Conservation (phyloP, 2,329 filamentous ascomycete species). For the Pseudonectria buxi region DNA sequence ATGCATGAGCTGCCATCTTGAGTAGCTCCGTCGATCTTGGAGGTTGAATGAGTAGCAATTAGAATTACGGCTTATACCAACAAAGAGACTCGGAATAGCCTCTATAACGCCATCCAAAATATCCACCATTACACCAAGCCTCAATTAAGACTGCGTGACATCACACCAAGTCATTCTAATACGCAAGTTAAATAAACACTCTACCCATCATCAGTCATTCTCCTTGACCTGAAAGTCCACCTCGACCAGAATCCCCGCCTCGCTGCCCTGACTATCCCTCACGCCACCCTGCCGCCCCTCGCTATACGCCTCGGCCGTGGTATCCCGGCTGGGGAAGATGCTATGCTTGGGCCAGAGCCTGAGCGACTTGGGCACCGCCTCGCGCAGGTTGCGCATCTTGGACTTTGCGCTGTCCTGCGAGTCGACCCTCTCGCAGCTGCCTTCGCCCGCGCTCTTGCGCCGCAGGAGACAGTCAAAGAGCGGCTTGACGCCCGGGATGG, state of each 20-base stretch:
- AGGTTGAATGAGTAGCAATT: too few species aligned
- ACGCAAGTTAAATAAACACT: background rate
- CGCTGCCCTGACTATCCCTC: conserved; percentile 17
- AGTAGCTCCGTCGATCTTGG: too few species aligned
- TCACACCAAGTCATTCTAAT: too few species aligned
- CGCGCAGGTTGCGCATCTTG: conserved; percentile 14
- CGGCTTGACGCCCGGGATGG: conserved; percentile 43
- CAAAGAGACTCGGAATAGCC: too few species aligned
- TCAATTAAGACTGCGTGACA: too few species aligned
- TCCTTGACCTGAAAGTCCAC: conserved; percentile 32
- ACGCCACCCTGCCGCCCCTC: conserved; percentile 16
- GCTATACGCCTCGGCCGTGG: conserved; percentile 15
- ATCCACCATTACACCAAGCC: too few species aligned
- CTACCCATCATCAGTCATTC: conserved; percentile 4
- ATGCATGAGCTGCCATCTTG: too few species aligned
- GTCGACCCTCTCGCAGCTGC: conserved; percentile 10
- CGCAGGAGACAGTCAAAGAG: conserved; percentile 32
- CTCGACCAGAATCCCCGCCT: conserved; percentile 29
- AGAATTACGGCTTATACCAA: too few species aligned
- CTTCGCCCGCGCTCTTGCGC: conserved; percentile 15
- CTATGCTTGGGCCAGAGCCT: conserved; percentile 24
- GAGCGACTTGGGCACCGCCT: conserved; percentile 24
- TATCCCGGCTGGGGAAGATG: conserved; percentile 20
- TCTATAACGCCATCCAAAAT: too few species aligned
- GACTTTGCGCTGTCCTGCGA: conserved; percentile 17